These are phyloP conservation scores for Daedaleopsis sinensis DNA, from an alignment of 768 basidiomycete species.

Conservation along the genomic window DNA sequence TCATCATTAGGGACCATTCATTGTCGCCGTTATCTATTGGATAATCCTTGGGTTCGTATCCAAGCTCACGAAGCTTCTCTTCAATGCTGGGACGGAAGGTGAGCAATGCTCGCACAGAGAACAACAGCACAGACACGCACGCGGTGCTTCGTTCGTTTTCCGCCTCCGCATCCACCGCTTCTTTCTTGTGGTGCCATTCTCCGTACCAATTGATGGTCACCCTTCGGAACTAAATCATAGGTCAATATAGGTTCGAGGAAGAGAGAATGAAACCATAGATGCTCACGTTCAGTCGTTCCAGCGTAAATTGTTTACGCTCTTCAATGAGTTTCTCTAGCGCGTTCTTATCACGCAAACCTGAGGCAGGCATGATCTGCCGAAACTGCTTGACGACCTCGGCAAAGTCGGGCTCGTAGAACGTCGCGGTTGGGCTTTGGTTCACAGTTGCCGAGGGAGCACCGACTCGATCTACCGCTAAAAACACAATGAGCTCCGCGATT, in stretches of 20 bases:
- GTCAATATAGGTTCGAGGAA: background rate
- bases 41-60: background rate
- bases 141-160: background rate
- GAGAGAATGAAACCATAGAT: background rate
- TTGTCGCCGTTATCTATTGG: background rate
- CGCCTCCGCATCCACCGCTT: background rate
- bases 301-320: background rate
- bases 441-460: background rate
- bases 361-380: background rate
- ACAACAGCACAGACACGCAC: background rate
- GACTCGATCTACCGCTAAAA: background rate
- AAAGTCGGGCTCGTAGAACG: conserved; percentile 5
- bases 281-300: background rate
- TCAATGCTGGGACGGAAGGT: background rate
- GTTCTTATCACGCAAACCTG: background rate
- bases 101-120: background rate
- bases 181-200: background rate
- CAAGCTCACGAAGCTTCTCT: background rate
- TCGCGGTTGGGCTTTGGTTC: background rate
- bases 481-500: background rate
- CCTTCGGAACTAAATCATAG: background rate
- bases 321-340: background rate
- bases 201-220: background rate
- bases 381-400: background rate
- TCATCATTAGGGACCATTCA: background rate